Percentiles rank a stretch among this genome's conserved stretches.
Conservation (phyloP, 2,329 filamentous ascomycete genomes). For the Diaporthe sp. region DNA sequence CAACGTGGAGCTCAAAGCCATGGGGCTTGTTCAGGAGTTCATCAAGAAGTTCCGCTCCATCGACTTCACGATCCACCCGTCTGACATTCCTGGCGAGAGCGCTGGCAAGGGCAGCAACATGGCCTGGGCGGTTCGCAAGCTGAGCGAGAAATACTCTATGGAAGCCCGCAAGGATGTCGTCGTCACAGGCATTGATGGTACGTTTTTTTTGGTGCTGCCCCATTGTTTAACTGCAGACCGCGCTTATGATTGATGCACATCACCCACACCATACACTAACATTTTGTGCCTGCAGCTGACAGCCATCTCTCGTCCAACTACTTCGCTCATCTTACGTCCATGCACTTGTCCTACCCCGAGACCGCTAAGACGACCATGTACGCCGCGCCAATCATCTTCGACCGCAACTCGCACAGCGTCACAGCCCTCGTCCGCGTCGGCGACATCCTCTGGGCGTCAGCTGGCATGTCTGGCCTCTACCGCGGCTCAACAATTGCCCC, state of each 20-base stretch:
- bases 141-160: conserved; percentile 72
- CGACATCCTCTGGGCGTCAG: conserved; percentile 80
- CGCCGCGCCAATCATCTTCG: conserved; percentile 79
- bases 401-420: conserved; percentile 78
- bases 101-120: conserved; percentile 83
- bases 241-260: conserved; percentile 38
- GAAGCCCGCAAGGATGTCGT: conserved; percentile 71
- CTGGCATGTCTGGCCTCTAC: conserved; percentile 79
- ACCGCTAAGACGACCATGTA: conserved; percentile 76
- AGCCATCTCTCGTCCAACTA: conserved; percentile 79
- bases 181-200: conserved; percentile 81
- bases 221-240: conserved; percentile 9
- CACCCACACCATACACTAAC: conserved; percentile 49
- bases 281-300: conserved; percentile 66
- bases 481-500: conserved; percentile 74
- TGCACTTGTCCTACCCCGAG: conserved; percentile 73
- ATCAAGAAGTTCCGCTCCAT: conserved; percentile 76
- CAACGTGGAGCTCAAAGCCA: conserved; percentile 72
- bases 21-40: conserved; percentile 73
- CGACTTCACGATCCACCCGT: conserved; percentile 76
- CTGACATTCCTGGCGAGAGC: conserved; percentile 75
- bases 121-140: conserved; percentile 77
- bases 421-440: conserved; percentile 78
- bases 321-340: conserved; percentile 74
- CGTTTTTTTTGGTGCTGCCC: conserved; percentile 48